A percentile compares a stretch with the other conserved stretches of the same genome.
phyloP scores from a whole-genome alignment of 768 basidiomycete species.

The Trametopsis cervina region DNA sequence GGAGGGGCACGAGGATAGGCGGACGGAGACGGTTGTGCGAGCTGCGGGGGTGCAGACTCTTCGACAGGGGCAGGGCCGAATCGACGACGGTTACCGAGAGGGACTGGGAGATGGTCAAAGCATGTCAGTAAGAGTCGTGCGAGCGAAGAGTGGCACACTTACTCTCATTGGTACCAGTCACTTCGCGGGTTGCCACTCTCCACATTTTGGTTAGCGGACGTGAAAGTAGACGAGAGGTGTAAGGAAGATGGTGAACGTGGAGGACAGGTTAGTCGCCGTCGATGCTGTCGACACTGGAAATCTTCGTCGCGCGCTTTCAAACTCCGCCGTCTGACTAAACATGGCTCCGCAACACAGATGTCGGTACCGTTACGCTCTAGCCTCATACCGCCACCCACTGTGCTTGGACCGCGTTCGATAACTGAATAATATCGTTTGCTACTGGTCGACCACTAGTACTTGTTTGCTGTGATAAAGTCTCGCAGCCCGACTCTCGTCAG shows the following conservation, averaged over 20 bases:
- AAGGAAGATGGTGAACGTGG: constrained; percentile 13
- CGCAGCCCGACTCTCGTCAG: not conserved
- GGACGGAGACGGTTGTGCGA: constrained; percentile 82
- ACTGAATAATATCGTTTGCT: no score
- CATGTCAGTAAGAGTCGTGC: constrained; percentile 3
- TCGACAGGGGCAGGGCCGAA: constrained; percentile 87
- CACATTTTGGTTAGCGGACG: constrained; percentile 48
- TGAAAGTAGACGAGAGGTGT: constrained; percentile 13
- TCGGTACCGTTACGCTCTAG: not conserved
- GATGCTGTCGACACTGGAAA: constrained; percentile 8
- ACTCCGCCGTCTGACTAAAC: constrained; percentile 19
- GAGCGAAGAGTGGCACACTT: constrained; percentile 20
- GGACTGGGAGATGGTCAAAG: constrained; percentile 36
- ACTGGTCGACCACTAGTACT: no score
- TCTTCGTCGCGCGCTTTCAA: constrained; percentile 3
- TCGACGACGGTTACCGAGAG: constrained; percentile 81
- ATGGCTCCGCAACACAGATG: not conserved
- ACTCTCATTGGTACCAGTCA: constrained; percentile 93
- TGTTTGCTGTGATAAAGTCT: no score
- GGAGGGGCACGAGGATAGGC: constrained; percentile 67
- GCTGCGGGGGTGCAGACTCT: constrained; percentile 74
- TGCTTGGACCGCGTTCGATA: no score
- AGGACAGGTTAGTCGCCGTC: constrained; percentile 8
- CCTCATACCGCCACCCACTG: not conserved
- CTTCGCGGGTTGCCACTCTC: constrained; percentile 83